These are phyloP conservation scores for Dispira simplex DNA, from an alignment of 192 early-diverging fungal species.

Conservation along the genomic window DNA sequence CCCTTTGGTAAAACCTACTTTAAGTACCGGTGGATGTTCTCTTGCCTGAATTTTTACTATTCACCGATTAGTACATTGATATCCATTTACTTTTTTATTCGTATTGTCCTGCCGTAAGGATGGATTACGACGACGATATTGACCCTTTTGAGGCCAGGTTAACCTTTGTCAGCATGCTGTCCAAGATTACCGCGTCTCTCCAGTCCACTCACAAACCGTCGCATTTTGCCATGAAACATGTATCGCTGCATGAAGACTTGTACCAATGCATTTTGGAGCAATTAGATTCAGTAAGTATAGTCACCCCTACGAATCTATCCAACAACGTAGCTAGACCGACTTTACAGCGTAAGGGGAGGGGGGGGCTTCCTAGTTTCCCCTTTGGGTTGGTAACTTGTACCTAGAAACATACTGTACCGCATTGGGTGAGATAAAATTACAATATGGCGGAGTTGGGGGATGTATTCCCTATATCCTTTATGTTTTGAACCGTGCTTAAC, in stretches of 20 bases:
- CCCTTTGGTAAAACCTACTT: not conserved
- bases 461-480: no score
- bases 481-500: no score
- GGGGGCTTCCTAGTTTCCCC: no score
- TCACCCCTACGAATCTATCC: not conserved
- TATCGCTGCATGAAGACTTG: slow-evolving; percentile 21
- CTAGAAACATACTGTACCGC: no score
- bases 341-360: not conserved
- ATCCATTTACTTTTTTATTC: not conserved
- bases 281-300: slow-evolving; percentile 17
- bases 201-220: slow-evolving; percentile 25
- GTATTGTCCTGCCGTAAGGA: not conserved
- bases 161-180: slow-evolving; percentile 31
- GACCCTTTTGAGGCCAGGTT: slow-evolving; percentile 31
- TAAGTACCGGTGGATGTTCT: not conserved
- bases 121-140: slow-evolving; percentile 20
- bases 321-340: not conserved
- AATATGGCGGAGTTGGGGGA: no score
- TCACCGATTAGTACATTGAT: not conserved
- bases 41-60: not conserved
- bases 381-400: no score
- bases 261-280: slow-evolving; percentile 30
- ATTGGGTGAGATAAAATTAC: no score
- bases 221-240: slow-evolving; percentile 24
- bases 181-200: slow-evolving; percentile 24